Base-by-base conservation (phyloP, 176 grass and related monocot genomes). In the Poa annua region DNA sequence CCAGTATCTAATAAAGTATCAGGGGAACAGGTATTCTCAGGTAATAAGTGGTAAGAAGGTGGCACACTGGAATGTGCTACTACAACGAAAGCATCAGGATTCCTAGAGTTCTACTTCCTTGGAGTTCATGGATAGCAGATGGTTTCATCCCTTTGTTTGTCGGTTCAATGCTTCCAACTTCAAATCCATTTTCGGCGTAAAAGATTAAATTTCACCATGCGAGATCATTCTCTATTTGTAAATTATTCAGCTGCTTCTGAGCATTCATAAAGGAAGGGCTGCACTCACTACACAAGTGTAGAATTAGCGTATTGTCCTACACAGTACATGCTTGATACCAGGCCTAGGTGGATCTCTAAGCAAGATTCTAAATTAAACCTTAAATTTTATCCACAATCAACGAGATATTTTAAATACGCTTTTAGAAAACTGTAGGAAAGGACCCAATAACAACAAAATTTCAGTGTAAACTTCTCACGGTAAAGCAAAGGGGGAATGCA, bases 241-340 rank as follows among this genome's bases (percentile, higher is more conserved):
- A 22, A 80, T 75, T 84, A 19, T 80, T 19, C 5, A 70, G 21
- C 29, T 82, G 32, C 8, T 34, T 53, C 48, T 22, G 42, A 80
- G 20, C 17, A 3, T 21, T 53, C 16, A 65, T 53, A 64, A 53
- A 51, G 61, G 24, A 75, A 67, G 32, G 72, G n/a, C 7, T 50
- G 8, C 59, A 35, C 19, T 29, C 24, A 8, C 7, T 83, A 74
- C 24, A 47, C 19, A 42, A 72, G 12, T 49, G 15, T 24, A 52
- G 3, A 15, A 39, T 35, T 67, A 66, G 12, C 20, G 53, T 68
- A 52, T 19, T 36, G 24, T 15, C 32, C 0, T 50, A 61, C 53
- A 34, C 25, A 80, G 13, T 33, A 48, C 25, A 49, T 48, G 11
- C 1, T 12, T 7, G 24, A 26, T 63, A 61, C 55, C 21, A 54